A percentile compares a stretch with the other conserved stretches of the same genome.
phyloP scores from a whole-genome alignment of 176 grass and related monocot genomes.

The Ensete ventricosum region DNA sequence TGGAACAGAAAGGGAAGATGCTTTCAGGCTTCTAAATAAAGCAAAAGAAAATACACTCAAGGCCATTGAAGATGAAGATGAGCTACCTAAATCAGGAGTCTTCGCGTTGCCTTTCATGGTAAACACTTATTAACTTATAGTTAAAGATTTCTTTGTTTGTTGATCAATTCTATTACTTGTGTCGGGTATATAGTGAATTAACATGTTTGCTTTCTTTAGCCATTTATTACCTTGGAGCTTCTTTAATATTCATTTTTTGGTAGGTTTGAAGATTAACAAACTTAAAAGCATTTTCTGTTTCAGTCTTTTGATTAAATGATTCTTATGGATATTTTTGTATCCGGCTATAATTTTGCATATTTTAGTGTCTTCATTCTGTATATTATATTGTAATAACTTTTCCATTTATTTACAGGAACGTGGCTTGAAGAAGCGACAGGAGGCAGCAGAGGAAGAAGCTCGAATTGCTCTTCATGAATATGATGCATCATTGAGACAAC shows the following conservation, averaged over 20 bases:
- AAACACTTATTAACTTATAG: background rate
- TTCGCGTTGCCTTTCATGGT: slow-evolving; percentile 97
- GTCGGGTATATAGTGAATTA: background rate
- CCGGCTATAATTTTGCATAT: background rate
- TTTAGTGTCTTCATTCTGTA: background rate
- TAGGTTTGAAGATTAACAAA: background rate
- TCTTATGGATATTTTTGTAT: background rate
- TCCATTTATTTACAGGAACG: slow-evolving; percentile 45
- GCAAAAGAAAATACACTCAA: slow-evolving; percentile 68
- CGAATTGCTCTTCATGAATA: slow-evolving; percentile 62
- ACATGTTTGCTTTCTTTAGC: background rate
- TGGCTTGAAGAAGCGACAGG: slow-evolving; percentile 67
- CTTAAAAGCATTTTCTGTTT: background rate
- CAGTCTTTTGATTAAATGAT: background rate
- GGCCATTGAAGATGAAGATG: slow-evolving; percentile 49
- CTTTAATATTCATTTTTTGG: background rate
- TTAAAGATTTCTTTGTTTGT: background rate
- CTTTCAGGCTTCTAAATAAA: slow-evolving; percentile 49
- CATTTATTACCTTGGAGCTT: background rate
- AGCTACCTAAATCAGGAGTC: slow-evolving; percentile 51
- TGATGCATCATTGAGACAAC: slow-evolving; percentile 62
- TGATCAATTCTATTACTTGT: background rate
- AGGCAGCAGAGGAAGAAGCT: slow-evolving; percentile 67
- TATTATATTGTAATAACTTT: background rate
- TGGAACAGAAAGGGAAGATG: slow-evolving; percentile 23